Conservation (phyloP, 2,329 filamentous ascomycete species). For the Pseudocercospora vitis region DNA sequence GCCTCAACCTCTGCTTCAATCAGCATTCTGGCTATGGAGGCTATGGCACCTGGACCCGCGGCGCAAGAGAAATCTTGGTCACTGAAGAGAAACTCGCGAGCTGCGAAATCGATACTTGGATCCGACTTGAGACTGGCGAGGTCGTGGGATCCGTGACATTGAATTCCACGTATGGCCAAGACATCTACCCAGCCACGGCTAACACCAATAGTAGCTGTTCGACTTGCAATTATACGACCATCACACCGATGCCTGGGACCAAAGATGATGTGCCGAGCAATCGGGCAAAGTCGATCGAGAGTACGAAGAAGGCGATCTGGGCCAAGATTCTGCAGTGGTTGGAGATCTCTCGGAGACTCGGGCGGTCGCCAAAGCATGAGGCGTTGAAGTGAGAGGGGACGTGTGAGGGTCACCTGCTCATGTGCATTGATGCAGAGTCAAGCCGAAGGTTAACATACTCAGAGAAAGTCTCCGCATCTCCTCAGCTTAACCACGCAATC, state of each 20-base stretch:
- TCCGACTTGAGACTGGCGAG: conserved; percentile 35
- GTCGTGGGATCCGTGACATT: conserved; percentile 33
- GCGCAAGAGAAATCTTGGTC: conserved; percentile 33
- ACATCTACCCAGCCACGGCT: conserved; percentile 32
- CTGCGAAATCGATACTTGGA: conserved; percentile 35
- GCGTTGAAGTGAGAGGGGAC: background rate
- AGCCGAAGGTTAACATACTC: too few species aligned
- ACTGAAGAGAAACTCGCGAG: conserved; percentile 26
- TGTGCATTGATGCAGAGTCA: too few species aligned
- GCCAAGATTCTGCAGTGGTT: background rate
- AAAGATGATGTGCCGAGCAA: conserved; percentile 4
- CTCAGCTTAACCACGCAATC: conserved; percentile 16
- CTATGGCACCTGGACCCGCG: conserved; percentile 38
- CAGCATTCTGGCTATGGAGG: conserved; percentile 37
- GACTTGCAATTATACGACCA: conserved; percentile 24
- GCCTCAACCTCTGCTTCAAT: conserved; percentile 37
- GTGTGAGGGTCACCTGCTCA: too few species aligned
- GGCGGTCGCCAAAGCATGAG: background rate
- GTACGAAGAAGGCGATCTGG: background rate
- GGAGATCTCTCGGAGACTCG: background rate
- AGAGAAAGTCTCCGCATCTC: too few species aligned
- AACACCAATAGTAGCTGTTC: conserved; percentile 27
- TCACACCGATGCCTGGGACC: conserved; percentile 23
- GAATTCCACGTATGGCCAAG: conserved; percentile 35
- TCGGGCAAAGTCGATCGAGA: background rate